These are phyloP conservation scores for Auricularia sp. DNA, from an alignment of 768 basidiomycete genomes.

Conservation along the genomic window DNA sequence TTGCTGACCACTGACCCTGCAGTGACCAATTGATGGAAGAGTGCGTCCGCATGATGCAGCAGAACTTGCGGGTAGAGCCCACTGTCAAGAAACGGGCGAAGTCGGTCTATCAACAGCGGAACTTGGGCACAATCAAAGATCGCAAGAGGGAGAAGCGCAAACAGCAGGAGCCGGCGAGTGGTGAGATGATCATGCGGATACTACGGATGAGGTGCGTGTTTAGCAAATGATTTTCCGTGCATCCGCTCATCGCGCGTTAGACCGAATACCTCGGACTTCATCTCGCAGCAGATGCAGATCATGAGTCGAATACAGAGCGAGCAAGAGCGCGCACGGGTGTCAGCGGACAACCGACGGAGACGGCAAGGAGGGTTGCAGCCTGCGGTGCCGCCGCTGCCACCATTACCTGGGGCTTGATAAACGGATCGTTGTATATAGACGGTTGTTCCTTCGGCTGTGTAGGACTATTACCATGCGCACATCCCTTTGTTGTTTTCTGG, in stretches of 20 bases:
- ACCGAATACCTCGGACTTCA: slow-evolving; percentile 74
- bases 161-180: slow-evolving; percentile 57
- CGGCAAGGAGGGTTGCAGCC: background rate
- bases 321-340: slow-evolving; percentile 51
- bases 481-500: background rate
- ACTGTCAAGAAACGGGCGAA: slow-evolving; percentile 83
- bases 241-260: slow-evolving; percentile 27
- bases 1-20: background rate
- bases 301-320: slow-evolving; percentile 76
- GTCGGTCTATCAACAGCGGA: slow-evolving; percentile 85
- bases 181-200: slow-evolving; percentile 90
- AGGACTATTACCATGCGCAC: background rate
- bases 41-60: slow-evolving; percentile 92
- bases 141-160: slow-evolving; percentile 87
- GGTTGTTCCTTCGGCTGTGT: background rate
- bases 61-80: slow-evolving; percentile 62
- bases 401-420: background rate
- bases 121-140: slow-evolving; percentile 91
- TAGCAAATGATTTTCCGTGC: background rate
- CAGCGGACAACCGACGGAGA: background rate
- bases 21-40: slow-evolving; percentile 87
- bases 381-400: background rate
- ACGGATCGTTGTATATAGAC: background rate
- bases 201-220: slow-evolving; percentile 79
- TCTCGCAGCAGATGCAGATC: slow-evolving; percentile 77